Base-by-base conservation (phyloP, 352 stramenopile species). In the Peronospora tabacina region DNA sequence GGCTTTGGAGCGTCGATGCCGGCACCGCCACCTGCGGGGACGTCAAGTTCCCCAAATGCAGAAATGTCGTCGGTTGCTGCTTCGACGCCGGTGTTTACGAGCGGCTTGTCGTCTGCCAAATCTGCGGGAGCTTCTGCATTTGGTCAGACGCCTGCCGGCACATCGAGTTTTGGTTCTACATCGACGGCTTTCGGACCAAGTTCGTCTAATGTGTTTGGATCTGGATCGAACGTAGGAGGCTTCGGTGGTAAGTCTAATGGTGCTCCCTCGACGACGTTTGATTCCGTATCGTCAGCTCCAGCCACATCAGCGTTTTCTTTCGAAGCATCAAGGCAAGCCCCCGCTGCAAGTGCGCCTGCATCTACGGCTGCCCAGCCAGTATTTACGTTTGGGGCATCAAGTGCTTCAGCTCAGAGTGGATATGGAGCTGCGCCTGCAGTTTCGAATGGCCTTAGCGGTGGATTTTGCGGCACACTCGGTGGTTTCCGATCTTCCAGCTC, bases 301-400 rank as follows among this genome's bases (percentile, higher is more conserved):
- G 35, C 58, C 42, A 61, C 63, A 11, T 52, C 74, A 10, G 61
- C 62, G 7, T 85, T 85, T 19, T 52, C 58, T 17, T 70, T 78
- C 17, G 58, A 63, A 44, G 45, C 63, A 41, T 60, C 55, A 12
- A 70, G 55, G 16, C 68, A 70, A 42, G 30, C 63, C 0, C 44
- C 64, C 0, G 57, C 56, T 46, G 36, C 65, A 11, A 55, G 35
- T 37, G 61, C 56, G 7, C 45, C 56, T 45, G 57, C 63, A 46
- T 28, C 55, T 34, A 19, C 64, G 16, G 38, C 60, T 43, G 37
- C 30, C 30, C 39, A 32, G 26, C 3, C 12, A 20, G 22, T 24
- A 24, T 45, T 45, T 33, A 11, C 20, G 6, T 84, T 81, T 54
- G 70, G 69, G 11, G 49, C 65, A 8, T 56, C 66, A 8, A 53